Evolutionary conservation across 2,329 filamentous ascomycete species (phyloP).

Genomic region (Trichoderma sp.): DNA sequence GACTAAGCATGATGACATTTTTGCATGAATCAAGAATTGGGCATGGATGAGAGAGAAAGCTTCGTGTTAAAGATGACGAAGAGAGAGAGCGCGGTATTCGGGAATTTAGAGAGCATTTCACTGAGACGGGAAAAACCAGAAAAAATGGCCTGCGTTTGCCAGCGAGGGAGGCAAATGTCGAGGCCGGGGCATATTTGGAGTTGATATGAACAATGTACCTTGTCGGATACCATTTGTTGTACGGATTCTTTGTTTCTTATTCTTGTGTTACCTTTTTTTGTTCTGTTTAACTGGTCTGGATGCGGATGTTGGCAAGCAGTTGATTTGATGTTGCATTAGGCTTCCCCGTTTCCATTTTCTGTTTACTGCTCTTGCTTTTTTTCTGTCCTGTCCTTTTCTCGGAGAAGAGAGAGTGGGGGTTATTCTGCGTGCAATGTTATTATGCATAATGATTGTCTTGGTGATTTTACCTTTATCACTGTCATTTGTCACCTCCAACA

Average conservation of each 20-base stretch:
- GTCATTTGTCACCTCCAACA: not conserved
- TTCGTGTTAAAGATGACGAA: not conserved
- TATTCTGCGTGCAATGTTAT: not conserved
- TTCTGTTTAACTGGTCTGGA: not conserved
- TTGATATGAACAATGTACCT: constrained; percentile 17
- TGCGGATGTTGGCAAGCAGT: not conserved
- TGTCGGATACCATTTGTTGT: constrained; percentile 34
- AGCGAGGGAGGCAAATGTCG: not conserved
- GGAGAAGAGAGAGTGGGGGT: not conserved
- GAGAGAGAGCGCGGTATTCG: not conserved
- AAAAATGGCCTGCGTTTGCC: not conserved
- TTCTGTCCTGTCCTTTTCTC: not conserved
- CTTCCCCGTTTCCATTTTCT: not conserved
- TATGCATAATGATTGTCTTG: not conserved
- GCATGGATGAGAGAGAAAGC: not conserved
- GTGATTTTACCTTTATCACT: not conserved
- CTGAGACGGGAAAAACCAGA: constrained; percentile 21
- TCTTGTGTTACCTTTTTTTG: not conserved
- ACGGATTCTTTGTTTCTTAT: constrained; percentile 18
- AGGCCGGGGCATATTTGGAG: constrained; percentile 17
- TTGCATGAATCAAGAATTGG: not conserved
- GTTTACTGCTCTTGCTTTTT: not conserved
- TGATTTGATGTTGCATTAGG: not conserved
- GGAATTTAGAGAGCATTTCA: constrained; percentile 23
- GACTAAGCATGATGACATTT: not conserved